Evolutionary conservation across 495 filamentous ascomycete species (phyloP), one percentile per base, ranked within the genome.

Genomic region (Terfezia boudieri): DNA sequence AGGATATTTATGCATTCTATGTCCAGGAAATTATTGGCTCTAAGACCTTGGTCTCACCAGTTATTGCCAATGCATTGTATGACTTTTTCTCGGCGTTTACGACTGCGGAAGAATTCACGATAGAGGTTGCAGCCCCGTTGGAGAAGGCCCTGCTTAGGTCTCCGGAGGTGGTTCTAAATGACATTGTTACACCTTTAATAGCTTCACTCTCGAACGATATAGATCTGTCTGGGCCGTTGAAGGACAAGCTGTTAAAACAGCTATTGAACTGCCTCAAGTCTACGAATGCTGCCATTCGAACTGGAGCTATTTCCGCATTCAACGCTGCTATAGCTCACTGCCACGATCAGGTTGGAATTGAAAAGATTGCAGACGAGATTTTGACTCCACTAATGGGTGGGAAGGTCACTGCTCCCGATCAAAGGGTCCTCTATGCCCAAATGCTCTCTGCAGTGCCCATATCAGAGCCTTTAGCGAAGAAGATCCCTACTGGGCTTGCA

Each of bases 121-220:
- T 77, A 54, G 82, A 90, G 41, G 57, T 95, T 37, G 71, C 86
- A 23, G 86, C 90, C 49, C 71, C 84, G 0, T 69, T 96, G 6
- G 90, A 98, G 59, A 92, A 92, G 66, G 80, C 82, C 1, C 76
- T 98, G 41, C 67, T 98, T 43, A 75, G 90, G 66, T 79, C 90
- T 16, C 90, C 90, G 0, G 90, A 98, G 64, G 80, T 96, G 37
- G 79, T 93, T 11, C 71, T 95, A 26, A 76, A 78, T 57, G 81
- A 83, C 56, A 67, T 96, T 37, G 69, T 94, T 37, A 72, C 79
- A 12, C 74, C 79, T 3, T 68, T 95, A 36, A 71, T 90, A 58
- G 64, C 70, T 6, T 73, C 84, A 20, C 69, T 96, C 23, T 77
- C 87, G 1, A 64, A 69, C 36, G 69, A 70, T 0, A 71, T 94